A percentile compares a stretch with the other conserved stretches of the same genome.
Evolutionary conservation across 352 stramenopile genomes (phyloP).

Genomic region (Globisporangium parvum): DNA sequence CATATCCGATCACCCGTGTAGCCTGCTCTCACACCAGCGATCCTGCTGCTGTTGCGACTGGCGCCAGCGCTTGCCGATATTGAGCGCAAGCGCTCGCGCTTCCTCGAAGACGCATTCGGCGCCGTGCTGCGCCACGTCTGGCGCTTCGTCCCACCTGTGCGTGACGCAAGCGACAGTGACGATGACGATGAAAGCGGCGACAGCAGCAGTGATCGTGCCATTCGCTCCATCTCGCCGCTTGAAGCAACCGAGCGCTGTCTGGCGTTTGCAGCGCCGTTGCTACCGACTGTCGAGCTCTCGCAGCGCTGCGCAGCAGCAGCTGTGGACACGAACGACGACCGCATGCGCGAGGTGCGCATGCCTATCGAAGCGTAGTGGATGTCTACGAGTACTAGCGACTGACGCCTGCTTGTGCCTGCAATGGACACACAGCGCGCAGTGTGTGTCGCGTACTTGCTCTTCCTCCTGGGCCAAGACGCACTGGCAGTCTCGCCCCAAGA

Average conservation of each 20-base stretch:
- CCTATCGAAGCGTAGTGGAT: not conserved
- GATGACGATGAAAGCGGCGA: not conserved
- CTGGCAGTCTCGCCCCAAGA: not conserved
- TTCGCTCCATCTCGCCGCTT: not conserved
- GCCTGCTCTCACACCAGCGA: too few relatives aligned
- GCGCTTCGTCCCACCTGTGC: constrained; percentile 9
- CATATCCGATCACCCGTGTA: not conserved
- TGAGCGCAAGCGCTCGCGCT: constrained; percentile 52
- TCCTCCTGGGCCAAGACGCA: constrained; percentile 23
- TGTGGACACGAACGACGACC: not conserved
- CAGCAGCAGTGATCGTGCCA: not conserved
- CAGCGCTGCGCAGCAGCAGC: not conserved
- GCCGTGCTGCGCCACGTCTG: constrained; percentile 32
- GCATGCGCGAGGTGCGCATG: constrained; percentile 13
- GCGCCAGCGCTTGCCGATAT: constrained; percentile 44
- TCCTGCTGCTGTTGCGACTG: too few relatives aligned
- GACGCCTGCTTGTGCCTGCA: not conserved
- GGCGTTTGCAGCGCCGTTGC: constrained; percentile 19
- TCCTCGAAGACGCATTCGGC: constrained; percentile 59
- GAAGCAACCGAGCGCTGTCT: constrained; percentile 18
- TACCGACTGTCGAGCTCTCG: not conserved
- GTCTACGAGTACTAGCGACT: not conserved
- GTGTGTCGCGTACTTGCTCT: constrained; percentile 30
- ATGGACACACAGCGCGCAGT: constrained; percentile 15
- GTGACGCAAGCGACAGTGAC: not conserved